These are phyloP conservation scores for Biscogniauxia marginata DNA, from an alignment of 2,329 filamentous ascomycete species.

Conservation along the genomic window DNA sequence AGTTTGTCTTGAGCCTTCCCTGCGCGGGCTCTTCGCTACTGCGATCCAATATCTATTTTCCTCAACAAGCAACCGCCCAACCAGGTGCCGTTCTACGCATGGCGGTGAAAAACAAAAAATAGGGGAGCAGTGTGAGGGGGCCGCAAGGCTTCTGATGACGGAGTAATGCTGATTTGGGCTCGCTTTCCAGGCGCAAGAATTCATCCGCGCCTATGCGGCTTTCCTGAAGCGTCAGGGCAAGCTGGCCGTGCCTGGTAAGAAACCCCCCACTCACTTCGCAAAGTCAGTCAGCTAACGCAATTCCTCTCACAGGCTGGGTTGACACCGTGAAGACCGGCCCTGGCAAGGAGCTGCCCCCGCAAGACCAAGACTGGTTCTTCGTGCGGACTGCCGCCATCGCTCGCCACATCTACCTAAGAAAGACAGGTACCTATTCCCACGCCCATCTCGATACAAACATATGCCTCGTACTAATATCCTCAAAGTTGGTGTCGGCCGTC, in stretches of 20 bases:
- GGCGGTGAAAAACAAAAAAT: not conserved
- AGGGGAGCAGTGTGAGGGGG: not conserved
- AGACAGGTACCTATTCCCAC: conserved; percentile 64
- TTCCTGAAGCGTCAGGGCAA: conserved; percentile 95
- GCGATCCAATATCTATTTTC: no score
- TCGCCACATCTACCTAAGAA: conserved; percentile 98
- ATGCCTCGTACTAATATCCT: not conserved
- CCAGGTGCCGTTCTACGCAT: not conserved
- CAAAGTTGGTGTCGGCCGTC: conserved; percentile 84
- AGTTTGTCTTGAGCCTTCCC: not conserved
- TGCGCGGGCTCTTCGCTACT: no score
- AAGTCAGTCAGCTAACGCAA: no score
- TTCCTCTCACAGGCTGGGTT: conserved; percentile 74
- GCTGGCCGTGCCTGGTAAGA: conserved; percentile 82
- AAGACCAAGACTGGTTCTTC: conserved; percentile 90
- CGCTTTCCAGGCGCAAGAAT: conserved; percentile 71
- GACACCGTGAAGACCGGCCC: conserved; percentile 98
- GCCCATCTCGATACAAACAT: not conserved
- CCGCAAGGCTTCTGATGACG: not conserved
- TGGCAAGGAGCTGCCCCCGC: conserved; percentile 92
- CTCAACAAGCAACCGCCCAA: not conserved
- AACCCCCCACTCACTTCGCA: conserved; percentile 25
- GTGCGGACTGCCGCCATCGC: conserved; percentile 90
- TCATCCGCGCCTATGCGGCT: conserved; percentile 80
- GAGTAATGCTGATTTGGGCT: not conserved